Evolutionary conservation across 2,329 filamentous ascomycete species (phyloP).

Genomic region (Fusarium mangiferae): DNA sequence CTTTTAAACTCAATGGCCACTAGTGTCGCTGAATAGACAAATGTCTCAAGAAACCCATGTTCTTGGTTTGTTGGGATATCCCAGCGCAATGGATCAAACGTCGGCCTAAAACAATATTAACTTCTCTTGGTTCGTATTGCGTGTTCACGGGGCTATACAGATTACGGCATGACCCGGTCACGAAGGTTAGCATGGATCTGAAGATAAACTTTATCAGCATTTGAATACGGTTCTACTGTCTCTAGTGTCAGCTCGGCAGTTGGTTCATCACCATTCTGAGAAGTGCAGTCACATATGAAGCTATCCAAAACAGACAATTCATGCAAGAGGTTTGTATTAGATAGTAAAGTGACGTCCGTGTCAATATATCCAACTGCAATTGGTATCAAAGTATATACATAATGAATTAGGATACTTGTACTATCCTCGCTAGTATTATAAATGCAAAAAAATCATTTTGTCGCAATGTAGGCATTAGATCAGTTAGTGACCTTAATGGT

Average conservation of each 20-base stretch:
- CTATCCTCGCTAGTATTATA: neutral
- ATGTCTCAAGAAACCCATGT: neutral
- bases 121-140: neutral
- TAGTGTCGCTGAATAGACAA: neutral
- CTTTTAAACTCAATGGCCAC: neutral
- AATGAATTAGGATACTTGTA: neutral
- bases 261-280: neutral
- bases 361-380: neutral
- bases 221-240: neutral
- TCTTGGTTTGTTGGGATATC: neutral
- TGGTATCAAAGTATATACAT: conserved; percentile 17
- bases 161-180: neutral
- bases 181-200: neutral
- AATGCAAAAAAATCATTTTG: neutral
- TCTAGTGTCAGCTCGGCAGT: neutral
- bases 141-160: neutral
- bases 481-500: conserved; percentile 30
- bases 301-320: neutral
- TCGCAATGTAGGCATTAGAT: neutral
- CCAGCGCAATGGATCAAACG: neutral
- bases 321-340: conserved; percentile 5
- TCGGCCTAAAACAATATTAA: neutral
- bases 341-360: neutral
- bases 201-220: neutral
- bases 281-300: neutral